phyloP scores from a whole-genome alignment of 805 yeast genomes.

The Saccharomyces paradoxus region DNA sequence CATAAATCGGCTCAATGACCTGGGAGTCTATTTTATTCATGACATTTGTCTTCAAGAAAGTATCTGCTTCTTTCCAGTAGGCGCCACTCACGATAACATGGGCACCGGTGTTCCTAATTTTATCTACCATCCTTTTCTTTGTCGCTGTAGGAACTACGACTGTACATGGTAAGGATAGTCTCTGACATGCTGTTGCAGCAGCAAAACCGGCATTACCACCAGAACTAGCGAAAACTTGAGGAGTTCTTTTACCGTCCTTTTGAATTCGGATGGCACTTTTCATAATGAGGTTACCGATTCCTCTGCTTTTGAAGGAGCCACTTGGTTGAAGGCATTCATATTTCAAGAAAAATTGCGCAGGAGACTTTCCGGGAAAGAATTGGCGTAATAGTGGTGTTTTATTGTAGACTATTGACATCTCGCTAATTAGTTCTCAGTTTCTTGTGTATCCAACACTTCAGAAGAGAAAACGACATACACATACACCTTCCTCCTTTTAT shows the following conservation, averaged over 20 bases:
- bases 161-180: slow-evolving; percentile 35
- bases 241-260: slow-evolving; percentile 19
- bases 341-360: slow-evolving; percentile 36
- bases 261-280: slow-evolving; percentile 28
- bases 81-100: slow-evolving; percentile 39
- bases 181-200: slow-evolving; percentile 41
- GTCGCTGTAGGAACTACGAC: slow-evolving; percentile 54
- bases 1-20: slow-evolving; percentile 35
- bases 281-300: slow-evolving; percentile 42
- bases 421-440: not conserved
- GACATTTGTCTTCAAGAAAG: slow-evolving; percentile 30
- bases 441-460: not conserved
- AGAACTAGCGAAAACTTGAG: slow-evolving; percentile 42
- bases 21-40: slow-evolving; percentile 17
- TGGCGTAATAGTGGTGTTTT: slow-evolving; percentile 20
- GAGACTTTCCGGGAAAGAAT: slow-evolving; percentile 8
- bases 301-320: slow-evolving; percentile 51
- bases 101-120: slow-evolving; percentile 37
- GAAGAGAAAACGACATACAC: not conserved
- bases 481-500: not conserved
- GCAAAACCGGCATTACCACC: slow-evolving; percentile 44
- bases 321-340: slow-evolving; percentile 48
- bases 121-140: slow-evolving; percentile 37
- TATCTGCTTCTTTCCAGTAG: slow-evolving; percentile 45
- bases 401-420: slow-evolving; percentile 16